phyloP scores from a whole-genome alignment of 2,329 filamentous ascomycete genomes.

The Thielaviopsis euricoi region DNA sequence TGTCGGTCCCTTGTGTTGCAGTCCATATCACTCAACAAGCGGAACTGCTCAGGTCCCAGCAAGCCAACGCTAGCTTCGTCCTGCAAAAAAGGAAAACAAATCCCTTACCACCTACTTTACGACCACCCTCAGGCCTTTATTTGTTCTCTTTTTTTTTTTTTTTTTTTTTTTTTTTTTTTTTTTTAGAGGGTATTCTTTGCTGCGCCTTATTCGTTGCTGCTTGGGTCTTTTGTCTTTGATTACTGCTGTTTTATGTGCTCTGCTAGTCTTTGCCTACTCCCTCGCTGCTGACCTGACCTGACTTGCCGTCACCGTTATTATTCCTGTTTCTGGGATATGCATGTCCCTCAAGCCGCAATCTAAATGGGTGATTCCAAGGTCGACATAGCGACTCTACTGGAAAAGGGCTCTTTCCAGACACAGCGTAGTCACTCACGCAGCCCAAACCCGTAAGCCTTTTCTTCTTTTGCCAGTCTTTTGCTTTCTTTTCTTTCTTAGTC shows the following conservation, averaged over 20 bases:
- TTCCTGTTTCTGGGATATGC: neutral
- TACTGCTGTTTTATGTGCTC: neutral
- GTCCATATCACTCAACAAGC: neutral
- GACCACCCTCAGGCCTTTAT: neutral
- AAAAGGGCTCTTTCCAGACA: conserved; percentile 8
- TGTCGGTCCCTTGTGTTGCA: neutral
- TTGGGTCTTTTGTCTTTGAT: neutral
- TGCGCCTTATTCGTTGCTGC: neutral
- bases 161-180: neutral
- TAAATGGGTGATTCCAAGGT: conserved; percentile 7
- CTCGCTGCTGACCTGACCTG: neutral
- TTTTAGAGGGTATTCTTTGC: neutral
- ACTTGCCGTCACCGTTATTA: neutral
- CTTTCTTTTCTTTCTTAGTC: neutral
- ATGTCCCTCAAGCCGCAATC: neutral
- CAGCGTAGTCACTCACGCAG: conserved; percentile 7
- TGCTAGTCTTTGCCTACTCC: neutral
- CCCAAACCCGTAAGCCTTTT: conserved; percentile 8
- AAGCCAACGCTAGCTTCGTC: too few species aligned
- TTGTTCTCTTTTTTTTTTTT: neutral
- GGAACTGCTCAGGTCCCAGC: neutral
- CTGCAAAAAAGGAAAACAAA: neutral
- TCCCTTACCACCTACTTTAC: neutral
- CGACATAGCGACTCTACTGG: conserved; percentile 7
- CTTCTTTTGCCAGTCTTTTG: neutral